Conservation (phyloP, 352 stramenopile species). For the Pythium aquatile region DNA sequence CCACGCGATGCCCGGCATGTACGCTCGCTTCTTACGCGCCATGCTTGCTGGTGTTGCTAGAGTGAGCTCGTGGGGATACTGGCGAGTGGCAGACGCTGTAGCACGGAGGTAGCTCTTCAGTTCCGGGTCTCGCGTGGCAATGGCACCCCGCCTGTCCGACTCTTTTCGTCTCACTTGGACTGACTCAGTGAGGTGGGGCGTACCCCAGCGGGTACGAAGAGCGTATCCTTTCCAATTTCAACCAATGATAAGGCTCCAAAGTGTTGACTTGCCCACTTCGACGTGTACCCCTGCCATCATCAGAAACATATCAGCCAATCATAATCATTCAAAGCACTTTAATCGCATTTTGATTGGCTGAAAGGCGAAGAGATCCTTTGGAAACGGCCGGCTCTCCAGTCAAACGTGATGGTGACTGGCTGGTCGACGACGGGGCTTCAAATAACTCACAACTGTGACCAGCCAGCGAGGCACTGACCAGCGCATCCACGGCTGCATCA, state of each 20-base stretch:
- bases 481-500: conserved; percentile 8
- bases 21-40: conserved; percentile 22
- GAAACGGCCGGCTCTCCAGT: conserved; percentile 5
- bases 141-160: conserved; percentile 8
- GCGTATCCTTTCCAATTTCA: conserved; percentile 5
- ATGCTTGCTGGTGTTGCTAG: conserved; percentile 2
- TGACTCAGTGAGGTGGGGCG: conserved; percentile 2
- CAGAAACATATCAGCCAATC: conserved; percentile 12
- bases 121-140: conserved; percentile 3
- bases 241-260: conserved; percentile 7
- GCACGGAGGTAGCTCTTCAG: not conserved
- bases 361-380: conserved; percentile 6
- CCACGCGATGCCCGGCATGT: conserved; percentile 23
- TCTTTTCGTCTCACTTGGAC: conserved; percentile 1
- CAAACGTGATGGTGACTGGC: conserved; percentile 20
- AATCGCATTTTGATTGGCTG: conserved; percentile 14
- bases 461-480: conserved; percentile 1
- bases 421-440: conserved; percentile 14
- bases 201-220: not conserved
- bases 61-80: too few relatives aligned
- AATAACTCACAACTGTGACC: conserved; percentile 27
- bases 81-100: not conserved
- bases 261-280: conserved; percentile 14
- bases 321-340: too few relatives aligned
- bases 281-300: conserved; percentile 11